A percentile compares a stretch with the other conserved stretches of the same genome.
phyloP scores from a whole-genome alignment of 2,329 filamentous ascomycete genomes.

The Colletotrichum acutatum region DNA sequence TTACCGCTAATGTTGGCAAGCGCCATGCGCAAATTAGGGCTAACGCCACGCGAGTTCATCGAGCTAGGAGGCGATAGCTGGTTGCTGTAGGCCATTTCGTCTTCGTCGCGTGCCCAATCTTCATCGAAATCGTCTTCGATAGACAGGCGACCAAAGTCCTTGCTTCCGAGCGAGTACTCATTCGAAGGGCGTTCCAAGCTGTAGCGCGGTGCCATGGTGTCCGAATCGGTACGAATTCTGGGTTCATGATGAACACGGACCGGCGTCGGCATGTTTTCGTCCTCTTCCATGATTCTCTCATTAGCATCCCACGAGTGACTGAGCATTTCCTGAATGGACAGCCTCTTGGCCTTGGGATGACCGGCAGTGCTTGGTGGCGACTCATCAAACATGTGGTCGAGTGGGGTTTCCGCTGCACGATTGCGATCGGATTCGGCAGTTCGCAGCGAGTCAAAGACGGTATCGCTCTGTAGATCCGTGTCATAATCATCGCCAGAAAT shows the following conservation, averaged over 20 bases:
- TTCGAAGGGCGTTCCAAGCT: slow-evolving; percentile 42
- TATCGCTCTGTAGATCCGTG: slow-evolving; percentile 82
- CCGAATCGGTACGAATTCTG: slow-evolving; percentile 37
- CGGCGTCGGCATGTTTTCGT: slow-evolving; percentile 66
- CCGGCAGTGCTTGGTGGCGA: slow-evolving; percentile 71
- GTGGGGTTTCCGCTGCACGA: slow-evolving; percentile 74
- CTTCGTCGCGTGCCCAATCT: slow-evolving; percentile 69
- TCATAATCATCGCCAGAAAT: slow-evolving; percentile 80
- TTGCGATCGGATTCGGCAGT: slow-evolving; percentile 76
- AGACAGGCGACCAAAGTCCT: slow-evolving; percentile 62
- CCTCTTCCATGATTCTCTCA: slow-evolving; percentile 71
- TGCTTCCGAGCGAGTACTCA: slow-evolving; percentile 47
- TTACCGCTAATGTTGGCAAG: slow-evolving; percentile 64
- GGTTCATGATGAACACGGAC: slow-evolving; percentile 51
- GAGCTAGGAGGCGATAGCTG: slow-evolving; percentile 69
- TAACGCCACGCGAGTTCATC: slow-evolving; percentile 63
- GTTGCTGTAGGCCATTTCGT: slow-evolving; percentile 64
- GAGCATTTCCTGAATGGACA: slow-evolving; percentile 70
- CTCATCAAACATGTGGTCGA: slow-evolving; percentile 86
- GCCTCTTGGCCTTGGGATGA: slow-evolving; percentile 63
- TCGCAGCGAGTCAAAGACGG: slow-evolving; percentile 79
- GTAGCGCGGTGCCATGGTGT: slow-evolving; percentile 41
- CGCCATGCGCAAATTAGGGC: slow-evolving; percentile 65
- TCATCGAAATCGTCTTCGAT: slow-evolving; percentile 72
- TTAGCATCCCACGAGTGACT: slow-evolving; percentile 65